Percentiles rank a stretch among this genome's conserved stretches.
phyloP scores from a whole-genome alignment of 1,284 basidiomycete species.

The Cryptococcus sp. region DNA sequence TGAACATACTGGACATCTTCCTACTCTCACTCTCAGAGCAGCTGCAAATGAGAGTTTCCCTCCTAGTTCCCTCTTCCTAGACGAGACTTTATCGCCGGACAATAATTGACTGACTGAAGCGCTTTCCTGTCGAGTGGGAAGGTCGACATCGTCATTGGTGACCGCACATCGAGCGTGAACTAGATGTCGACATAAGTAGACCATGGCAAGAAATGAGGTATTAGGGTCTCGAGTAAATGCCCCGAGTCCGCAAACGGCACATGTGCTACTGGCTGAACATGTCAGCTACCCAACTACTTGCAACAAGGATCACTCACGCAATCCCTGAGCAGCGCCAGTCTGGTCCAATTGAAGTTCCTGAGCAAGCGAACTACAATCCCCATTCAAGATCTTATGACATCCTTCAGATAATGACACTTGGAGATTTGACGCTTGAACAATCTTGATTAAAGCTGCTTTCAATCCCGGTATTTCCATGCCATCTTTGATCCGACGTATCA shows the following conservation, averaged over 20 bases:
- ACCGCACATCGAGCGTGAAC: conserved; percentile 67
- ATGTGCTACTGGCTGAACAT: conserved; percentile 56
- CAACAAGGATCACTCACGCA: conserved; percentile 52
- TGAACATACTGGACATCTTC: conserved; percentile 69
- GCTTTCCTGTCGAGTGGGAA: conserved; percentile 39
- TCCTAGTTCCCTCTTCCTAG: conserved; percentile 57
- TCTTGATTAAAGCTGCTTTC: conserved; percentile 91
- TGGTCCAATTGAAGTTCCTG: conserved; percentile 66
- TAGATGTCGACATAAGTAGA: conserved; percentile 84
- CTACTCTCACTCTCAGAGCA: conserved; percentile 61
- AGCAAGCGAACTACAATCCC: conserved; percentile 73
- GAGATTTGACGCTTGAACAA: conserved; percentile 90
- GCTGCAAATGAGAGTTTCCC: conserved; percentile 55
- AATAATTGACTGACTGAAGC: conserved; percentile 50
- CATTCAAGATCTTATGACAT: conserved; percentile 76
- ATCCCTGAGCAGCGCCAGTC: conserved; percentile 68
- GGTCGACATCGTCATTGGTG: conserved; percentile 30
- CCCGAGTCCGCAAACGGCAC: conserved; percentile 61
- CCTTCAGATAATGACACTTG: conserved; percentile 77
- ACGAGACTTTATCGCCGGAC: conserved; percentile 48
- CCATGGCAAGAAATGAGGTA: conserved; percentile 45
- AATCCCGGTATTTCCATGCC: conserved; percentile 94
- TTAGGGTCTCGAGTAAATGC: conserved; percentile 52
- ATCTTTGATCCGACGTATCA: conserved; percentile 91
- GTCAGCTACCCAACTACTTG: neutral